These are phyloP conservation scores for Dichotomocladium elegans DNA, from an alignment of 371 early-diverging fungal species.

Conservation along the genomic window DNA sequence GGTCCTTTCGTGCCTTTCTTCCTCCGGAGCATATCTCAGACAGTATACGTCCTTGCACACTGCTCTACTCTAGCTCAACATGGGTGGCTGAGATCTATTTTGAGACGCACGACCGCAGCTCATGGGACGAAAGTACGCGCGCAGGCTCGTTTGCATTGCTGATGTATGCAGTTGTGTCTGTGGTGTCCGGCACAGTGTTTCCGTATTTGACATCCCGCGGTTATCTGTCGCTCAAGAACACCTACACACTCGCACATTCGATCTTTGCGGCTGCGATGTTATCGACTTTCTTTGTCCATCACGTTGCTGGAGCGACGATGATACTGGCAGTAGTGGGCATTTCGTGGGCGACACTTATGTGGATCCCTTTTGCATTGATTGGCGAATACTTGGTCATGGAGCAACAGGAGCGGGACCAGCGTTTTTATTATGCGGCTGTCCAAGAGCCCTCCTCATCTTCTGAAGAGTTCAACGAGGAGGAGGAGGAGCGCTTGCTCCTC, in stretches of 20 bases:
- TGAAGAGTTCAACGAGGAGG: conserved; percentile 3
- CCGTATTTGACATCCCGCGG: conserved; percentile 34
- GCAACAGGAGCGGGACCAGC: conserved; percentile 8
- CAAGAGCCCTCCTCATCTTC: neutral
- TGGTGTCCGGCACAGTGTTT: conserved; percentile 51
- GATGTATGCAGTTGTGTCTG: conserved; percentile 58
- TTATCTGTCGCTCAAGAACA: conserved; percentile 36
- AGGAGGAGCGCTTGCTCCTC: neutral
- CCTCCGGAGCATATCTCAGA: too few species aligned
- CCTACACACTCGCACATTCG: conserved; percentile 56
- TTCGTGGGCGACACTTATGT: conserved; percentile 70
- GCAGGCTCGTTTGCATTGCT: conserved; percentile 70
- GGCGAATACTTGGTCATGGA: conserved; percentile 61
- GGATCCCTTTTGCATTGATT: conserved; percentile 76
- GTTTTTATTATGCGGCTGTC: neutral
- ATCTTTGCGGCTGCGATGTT: conserved; percentile 55
- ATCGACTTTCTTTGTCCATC: conserved; percentile 46
- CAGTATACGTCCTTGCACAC: neutral
- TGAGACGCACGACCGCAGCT: conserved; percentile 21
- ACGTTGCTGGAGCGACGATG: conserved; percentile 45
- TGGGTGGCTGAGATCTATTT: conserved; percentile 57
- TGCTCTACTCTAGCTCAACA: conserved; percentile 24
- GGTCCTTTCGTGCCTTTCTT: too few species aligned
- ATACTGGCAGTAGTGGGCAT: conserved; percentile 63
- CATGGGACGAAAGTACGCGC: conserved; percentile 51